Percentiles rank a stretch among this genome's conserved stretches.
phyloP scores from a whole-genome alignment of 2,329 filamentous ascomycete species.

The Amauroascus niger region DNA sequence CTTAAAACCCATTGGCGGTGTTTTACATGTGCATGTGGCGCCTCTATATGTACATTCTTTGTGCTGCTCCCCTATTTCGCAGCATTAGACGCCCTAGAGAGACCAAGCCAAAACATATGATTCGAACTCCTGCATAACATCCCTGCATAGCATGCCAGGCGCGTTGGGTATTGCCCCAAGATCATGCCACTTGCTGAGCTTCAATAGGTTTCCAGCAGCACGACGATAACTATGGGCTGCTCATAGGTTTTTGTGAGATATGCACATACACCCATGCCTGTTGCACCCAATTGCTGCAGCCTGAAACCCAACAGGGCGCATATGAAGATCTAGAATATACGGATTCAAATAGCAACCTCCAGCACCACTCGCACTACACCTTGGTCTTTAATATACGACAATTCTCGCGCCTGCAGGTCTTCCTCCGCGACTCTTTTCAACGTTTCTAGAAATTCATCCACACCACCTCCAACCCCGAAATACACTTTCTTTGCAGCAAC shows the following conservation, averaged over 20 bases:
- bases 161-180: neutral
- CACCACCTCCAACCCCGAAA: constrained; percentile 57
- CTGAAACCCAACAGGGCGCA: neutral
- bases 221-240: neutral
- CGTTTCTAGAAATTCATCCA: constrained; percentile 47
- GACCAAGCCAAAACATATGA: neutral
- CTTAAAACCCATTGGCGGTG: neutral
- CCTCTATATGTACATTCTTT: neutral
- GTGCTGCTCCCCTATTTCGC: neutral
- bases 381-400: constrained; percentile 32
- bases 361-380: constrained; percentile 39
- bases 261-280: neutral
- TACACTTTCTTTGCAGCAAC: constrained; percentile 57
- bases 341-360: constrained; percentile 23
- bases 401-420: constrained; percentile 10
- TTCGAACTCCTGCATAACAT: neutral
- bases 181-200: constrained; percentile 6
- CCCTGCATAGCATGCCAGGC: neutral
- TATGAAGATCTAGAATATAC: constrained; percentile 1
- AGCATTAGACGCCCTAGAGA: neutral
- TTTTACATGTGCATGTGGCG: neutral
- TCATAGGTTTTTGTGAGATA: neutral
- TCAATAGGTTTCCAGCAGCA: neutral
- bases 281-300: neutral
- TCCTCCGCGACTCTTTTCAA: constrained; percentile 21